A percentile compares a stretch with the other conserved stretches of the same genome.
Evolutionary conservation across 108 stramenopile genomes (phyloP).

Genomic region (Craspedostauros australis): DNA sequence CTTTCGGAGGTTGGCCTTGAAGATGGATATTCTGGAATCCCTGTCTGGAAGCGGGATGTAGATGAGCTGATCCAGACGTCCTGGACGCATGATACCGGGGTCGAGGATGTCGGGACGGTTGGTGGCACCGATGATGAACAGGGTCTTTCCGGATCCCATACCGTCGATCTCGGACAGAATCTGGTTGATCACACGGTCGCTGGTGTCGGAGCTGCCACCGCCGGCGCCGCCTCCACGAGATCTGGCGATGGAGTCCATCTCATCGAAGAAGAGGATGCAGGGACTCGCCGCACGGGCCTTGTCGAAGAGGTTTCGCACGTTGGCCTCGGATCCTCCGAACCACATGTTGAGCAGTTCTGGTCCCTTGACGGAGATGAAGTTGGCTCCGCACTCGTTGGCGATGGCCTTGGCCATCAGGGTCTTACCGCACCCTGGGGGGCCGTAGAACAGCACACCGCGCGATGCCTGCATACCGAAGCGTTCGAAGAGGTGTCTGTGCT

Average conservation of each 20-base stretch:
- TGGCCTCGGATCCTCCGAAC: conserved; percentile 99
- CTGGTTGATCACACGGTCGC: conserved; percentile 99
- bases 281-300: conserved; percentile 98
- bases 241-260: conserved; percentile 99
- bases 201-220: conserved; percentile 90
- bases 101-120: conserved; percentile 99
- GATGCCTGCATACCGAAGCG: conserved; percentile 96
- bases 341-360: conserved; percentile 98
- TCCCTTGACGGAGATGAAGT: conserved; percentile 99
- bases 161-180: conserved; percentile 98
- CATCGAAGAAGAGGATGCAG: conserved; percentile 99
- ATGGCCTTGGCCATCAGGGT: conserved; percentile 99
- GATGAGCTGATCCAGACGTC: conserved; percentile 98
- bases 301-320: conserved; percentile 98
- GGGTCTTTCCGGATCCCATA: conserved; percentile 94
- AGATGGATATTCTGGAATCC: conserved; percentile 87
- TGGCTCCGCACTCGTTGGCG: conserved; percentile 98
- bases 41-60: conserved; percentile 96
- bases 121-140: conserved; percentile 99
- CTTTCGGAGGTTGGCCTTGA: conserved; percentile 96
- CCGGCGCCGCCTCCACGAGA: conserved; percentile 88
- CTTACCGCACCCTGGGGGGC: conserved; percentile 99
- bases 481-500: conserved; percentile 94
- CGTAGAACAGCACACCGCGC: conserved; percentile 97
- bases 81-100: conserved; percentile 97